Base-by-base conservation (phyloP, 805 yeast genomes). In the Clavispora vitiphila region DNA sequence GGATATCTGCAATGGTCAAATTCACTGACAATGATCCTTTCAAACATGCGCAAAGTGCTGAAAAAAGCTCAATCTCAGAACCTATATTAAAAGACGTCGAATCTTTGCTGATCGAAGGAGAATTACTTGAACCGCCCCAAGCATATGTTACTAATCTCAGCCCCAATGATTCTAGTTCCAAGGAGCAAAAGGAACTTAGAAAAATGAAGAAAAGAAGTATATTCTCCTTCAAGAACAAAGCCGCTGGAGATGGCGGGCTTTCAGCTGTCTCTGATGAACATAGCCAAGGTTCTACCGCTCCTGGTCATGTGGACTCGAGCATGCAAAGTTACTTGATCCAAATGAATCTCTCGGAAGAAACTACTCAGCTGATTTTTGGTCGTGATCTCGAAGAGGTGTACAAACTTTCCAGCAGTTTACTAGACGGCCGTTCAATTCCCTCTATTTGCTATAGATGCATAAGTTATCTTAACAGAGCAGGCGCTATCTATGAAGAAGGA, bases 401-500 rank as follows among this genome's bases (percentile, higher is more conserved):
- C 32, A 65, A 68, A 15, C 53, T 80, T 23, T 81, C 90, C 2
- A 67, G 76, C 4, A 72, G 71, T 38, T 59, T 63, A 25, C 48
- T 74, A 53, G 57, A 65, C 43, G 72, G 76, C 16, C 70, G 67
- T 25, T 60, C 59, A 7, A 71, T 84, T 15, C 97, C 99, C 1
- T 79, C 89, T 31, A 80, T 91, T 7, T 77, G 87, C 14, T 84
- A 67, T 53, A 66, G 95, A 45, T 88, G 96, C 55, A 55, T 90
- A 25, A 83, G 78, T 42, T 86, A 74, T 50, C 68, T 91, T 38
- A 72, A 74, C 38, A 72, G 69, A 29, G 75, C 81, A 20, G 79
- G 82, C 18, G 96, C 95, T 0, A 69, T 82, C n/a, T 76, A 76
- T 47, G 93, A 87, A 60, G 96, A 89, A 55, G 99, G 99, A 9